Conservation (phyloP, 2,329 filamentous ascomycete species). For the Colletotrichum spaethianum region DNA sequence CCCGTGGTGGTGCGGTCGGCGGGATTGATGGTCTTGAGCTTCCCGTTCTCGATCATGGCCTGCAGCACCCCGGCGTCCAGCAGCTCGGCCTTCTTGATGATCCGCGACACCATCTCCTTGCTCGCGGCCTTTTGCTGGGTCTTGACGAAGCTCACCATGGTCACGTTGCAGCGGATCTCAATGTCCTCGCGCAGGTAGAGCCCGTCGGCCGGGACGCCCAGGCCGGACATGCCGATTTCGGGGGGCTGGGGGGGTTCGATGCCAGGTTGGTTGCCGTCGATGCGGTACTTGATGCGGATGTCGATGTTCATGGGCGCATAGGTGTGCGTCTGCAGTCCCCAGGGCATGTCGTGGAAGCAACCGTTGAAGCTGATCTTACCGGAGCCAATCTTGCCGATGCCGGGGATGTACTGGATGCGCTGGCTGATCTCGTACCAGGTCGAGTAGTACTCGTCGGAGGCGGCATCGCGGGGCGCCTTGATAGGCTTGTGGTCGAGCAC, state of each 20-base stretch:
- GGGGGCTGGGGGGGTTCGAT: slow-evolving; percentile 72
- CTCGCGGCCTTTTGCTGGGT: slow-evolving; percentile 76
- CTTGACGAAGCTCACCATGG: slow-evolving; percentile 76
- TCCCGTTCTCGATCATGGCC: slow-evolving; percentile 77
- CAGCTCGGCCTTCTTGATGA: slow-evolving; percentile 80
- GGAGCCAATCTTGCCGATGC: slow-evolving; percentile 74
- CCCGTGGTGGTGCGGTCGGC: slow-evolving; percentile 61
- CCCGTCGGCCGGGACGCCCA: slow-evolving; percentile 75
- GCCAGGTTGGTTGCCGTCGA: slow-evolving; percentile 78
- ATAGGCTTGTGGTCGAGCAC: slow-evolving; percentile 75
- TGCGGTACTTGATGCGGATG: slow-evolving; percentile 77
- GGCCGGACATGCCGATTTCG: slow-evolving; percentile 71
- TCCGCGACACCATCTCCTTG: slow-evolving; percentile 76
- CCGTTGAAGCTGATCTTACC: slow-evolving; percentile 78
- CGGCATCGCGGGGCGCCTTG: slow-evolving; percentile 76
- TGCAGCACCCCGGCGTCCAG: slow-evolving; percentile 76
- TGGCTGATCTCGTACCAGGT: slow-evolving; percentile 82
- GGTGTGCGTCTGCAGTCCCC: slow-evolving; percentile 80
- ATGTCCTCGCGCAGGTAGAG: slow-evolving; percentile 80
- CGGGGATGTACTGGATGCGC: slow-evolving; percentile 77
- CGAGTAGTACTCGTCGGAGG: slow-evolving; percentile 79
- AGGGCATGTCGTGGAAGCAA: slow-evolving; percentile 80
- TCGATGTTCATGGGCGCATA: slow-evolving; percentile 78
- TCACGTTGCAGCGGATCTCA: slow-evolving; percentile 78
- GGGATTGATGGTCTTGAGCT: slow-evolving; percentile 71